Evolutionary conservation across 768 basidiomycete genomes (phyloP).

Genomic region (Cystobasidium onofrii): DNA sequence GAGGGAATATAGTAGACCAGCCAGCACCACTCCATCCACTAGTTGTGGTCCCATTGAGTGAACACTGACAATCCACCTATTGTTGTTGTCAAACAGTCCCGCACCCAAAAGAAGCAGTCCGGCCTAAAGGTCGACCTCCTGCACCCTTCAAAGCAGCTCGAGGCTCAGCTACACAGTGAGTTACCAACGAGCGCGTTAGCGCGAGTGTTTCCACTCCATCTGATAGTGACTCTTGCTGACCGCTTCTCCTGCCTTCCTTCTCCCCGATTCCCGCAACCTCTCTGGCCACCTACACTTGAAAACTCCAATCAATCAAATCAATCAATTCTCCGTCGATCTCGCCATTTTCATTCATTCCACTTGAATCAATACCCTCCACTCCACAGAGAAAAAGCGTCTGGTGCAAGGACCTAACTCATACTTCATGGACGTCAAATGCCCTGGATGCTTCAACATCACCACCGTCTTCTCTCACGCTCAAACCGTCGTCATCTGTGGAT

Average conservation of each 20-base stretch:
- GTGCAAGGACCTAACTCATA: slow-evolving; percentile 98
- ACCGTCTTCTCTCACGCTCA: slow-evolving; percentile 99
- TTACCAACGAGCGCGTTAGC: neutral
- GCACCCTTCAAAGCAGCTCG: slow-evolving; percentile 79
- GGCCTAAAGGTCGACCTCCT: slow-evolving; percentile 66
- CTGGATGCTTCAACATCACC: slow-evolving; percentile 89
- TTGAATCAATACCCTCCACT: neutral
- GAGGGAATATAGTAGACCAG: too few relatives aligned
- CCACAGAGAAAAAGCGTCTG: slow-evolving; percentile 78
- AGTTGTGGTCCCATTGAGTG: too few relatives aligned
- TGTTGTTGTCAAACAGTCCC: neutral
- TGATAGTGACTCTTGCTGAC: neutral
- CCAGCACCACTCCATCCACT: neutral
- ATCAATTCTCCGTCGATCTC: neutral
- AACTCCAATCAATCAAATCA: neutral
- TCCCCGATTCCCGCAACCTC: neutral
- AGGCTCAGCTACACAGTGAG: slow-evolving; percentile 72
- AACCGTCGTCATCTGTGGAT: slow-evolving; percentile 86
- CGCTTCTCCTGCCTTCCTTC: neutral
- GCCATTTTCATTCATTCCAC: neutral
- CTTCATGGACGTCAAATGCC: slow-evolving; percentile 99
- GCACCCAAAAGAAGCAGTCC: slow-evolving; percentile 18
- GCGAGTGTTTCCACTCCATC: neutral
- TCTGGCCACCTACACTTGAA: neutral
- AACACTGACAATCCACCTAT: too few relatives aligned